Base-by-base conservation (phyloP, 495 filamentous ascomycete species). In the Penicillium chermesinum region DNA sequence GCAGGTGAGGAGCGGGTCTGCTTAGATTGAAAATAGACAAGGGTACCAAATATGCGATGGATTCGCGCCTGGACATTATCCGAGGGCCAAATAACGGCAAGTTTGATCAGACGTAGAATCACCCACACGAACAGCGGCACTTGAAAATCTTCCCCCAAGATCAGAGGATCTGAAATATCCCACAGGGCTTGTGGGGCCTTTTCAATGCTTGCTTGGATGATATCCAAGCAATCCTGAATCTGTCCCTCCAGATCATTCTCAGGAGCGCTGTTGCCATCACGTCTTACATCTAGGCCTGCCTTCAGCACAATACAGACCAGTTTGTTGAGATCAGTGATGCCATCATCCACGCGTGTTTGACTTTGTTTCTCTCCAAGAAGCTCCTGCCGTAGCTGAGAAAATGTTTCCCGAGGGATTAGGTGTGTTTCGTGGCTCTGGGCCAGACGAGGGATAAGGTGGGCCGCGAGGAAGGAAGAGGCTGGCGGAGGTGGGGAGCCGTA, bases 61-160 rank as follows among this genome's bases (percentile, higher is more conserved):
- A 70, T 51, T 48, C 61, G 70, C 14, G 66, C 57, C 20, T 57
- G 49, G 17, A 71, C 48, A 33, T 27, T 34, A 16, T 59, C 52
- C 10, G 49, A 57, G 13, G 59, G 44, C 60, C 61, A 65, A 34
- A 33, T 53, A 46, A 52, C 48, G 21, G 54, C 55, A 36, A 71
- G 41, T 42, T 58, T 59, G 32, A 75, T 60, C 45, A 73, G 54
- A 41, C 63, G 67, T n/a, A 71, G 49, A 17, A 65, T 57, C 40
- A 97, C 69, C 88, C 89, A 93, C n/a, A 88, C 60, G 70, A 84
- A 87, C 17, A 95, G 70, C 10, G 86, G 88, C 18, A 84, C 79
- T 34, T 66, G 62, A 33, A 76, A 72, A 44, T 75, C 72, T 44
- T 74, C 73, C 6, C 67, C 66, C 30, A 70, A 42, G n/a, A 70